phyloP scores from a whole-genome alignment of 768 basidiomycete genomes.

The Pilatotrama ljubarskyi region DNA sequence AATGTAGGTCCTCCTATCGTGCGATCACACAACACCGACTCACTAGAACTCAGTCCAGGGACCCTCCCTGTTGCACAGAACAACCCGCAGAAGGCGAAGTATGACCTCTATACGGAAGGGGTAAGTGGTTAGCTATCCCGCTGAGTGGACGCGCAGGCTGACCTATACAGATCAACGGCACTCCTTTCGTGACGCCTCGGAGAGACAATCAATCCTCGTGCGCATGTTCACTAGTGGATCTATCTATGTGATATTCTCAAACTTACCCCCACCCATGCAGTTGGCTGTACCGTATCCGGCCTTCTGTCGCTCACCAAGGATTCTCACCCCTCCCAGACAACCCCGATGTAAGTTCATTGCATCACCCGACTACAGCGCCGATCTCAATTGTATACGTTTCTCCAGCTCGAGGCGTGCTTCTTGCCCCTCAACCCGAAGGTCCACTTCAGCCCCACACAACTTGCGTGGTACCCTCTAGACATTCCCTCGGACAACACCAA shows the following conservation, averaged over 20 bases:
- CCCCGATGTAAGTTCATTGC: conserved; percentile 47
- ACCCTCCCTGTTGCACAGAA: conserved; percentile 61
- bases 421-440: conserved; percentile 59
- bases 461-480: conserved; percentile 65
- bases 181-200: conserved; percentile 60
- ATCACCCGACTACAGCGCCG: background rate
- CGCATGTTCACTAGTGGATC: conserved; percentile 21
- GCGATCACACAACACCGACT: background rate
- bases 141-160: background rate
- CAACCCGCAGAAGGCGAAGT: conserved; percentile 61
- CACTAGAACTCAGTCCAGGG: conserved; percentile 43
- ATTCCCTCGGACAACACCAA: conserved; percentile 43
- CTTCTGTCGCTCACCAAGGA: conserved; percentile 66
- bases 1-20: conserved; percentile 39
- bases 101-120: conserved; percentile 61
- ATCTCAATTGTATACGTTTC: background rate
- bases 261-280: conserved; percentile 31
- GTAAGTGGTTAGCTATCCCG: conserved; percentile 35
- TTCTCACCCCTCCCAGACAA: conserved; percentile 57
- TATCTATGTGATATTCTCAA: background rate
- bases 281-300: conserved; percentile 68
- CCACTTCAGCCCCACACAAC: conserved; percentile 60
- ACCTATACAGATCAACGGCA: conserved; percentile 51
- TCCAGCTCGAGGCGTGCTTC: conserved; percentile 64
- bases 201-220: conserved; percentile 53